A percentile compares a stretch with the other conserved stretches of the same genome.
These are phyloP conservation scores for Pichia sp. DNA, from an alignment of 1,139 yeast genomes.

Conservation along the genomic window DNA sequence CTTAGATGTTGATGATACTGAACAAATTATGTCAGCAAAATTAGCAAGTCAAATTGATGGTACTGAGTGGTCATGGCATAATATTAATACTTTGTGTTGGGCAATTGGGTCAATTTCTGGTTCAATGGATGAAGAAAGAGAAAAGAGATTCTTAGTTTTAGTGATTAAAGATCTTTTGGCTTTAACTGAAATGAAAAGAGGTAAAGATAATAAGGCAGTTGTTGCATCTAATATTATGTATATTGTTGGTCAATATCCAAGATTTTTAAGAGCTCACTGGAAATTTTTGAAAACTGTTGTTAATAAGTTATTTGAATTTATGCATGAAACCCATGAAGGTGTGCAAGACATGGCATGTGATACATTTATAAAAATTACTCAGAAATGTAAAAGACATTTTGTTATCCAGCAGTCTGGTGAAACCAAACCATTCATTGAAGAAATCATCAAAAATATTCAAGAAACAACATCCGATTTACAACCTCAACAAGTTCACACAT, in stretches of 20 bases:
- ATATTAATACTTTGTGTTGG: constrained; percentile 96
- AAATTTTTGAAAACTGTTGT: constrained; percentile 93
- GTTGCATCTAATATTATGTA: constrained; percentile 99
- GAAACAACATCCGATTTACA: constrained; percentile 84
- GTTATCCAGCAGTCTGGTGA: constrained; percentile 84
- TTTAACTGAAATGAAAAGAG: constrained; percentile 91
- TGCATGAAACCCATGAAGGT: constrained; percentile 99
- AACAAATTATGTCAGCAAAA: constrained; percentile 86
- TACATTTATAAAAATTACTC: constrained; percentile 91
- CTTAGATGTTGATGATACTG: constrained; percentile 90
- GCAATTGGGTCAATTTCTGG: constrained; percentile 99
- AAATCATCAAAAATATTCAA: constrained; percentile 77
- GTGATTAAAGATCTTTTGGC: constrained; percentile 89
- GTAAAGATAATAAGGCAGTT: constrained; percentile 96
- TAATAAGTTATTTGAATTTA: constrained; percentile 89
- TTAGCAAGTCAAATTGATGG: constrained; percentile 91
- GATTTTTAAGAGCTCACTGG: constrained; percentile 98
- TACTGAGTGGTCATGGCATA: constrained; percentile 98
- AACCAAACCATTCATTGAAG: constrained; percentile 87
- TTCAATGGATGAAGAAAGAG: constrained; percentile 97
- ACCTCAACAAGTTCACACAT: constrained; percentile 97
- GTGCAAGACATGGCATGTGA: constrained; percentile 99
- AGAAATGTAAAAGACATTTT: constrained; percentile 91
- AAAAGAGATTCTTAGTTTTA: constrained; percentile 83
- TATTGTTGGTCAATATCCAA: constrained; percentile 97